A percentile compares a stretch with the other conserved stretches of the same genome.
phyloP scores from a whole-genome alignment of 2,329 filamentous ascomycete genomes.

The Verruconis gallopava region DNA sequence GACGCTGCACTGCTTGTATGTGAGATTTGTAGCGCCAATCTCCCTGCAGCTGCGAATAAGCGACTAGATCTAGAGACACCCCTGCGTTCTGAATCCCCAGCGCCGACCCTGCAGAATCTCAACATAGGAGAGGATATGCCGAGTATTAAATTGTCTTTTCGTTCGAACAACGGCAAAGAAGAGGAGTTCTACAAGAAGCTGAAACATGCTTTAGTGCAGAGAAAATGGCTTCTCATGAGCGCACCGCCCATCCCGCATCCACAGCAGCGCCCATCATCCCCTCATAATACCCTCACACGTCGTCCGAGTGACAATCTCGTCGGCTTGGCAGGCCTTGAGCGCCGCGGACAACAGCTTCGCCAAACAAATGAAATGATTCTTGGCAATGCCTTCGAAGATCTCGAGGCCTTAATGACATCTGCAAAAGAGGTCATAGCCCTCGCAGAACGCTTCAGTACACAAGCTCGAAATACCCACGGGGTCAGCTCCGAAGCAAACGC shows the following conservation, averaged over 20 bases:
- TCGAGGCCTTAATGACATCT: conserved; percentile 93
- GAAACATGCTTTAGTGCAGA: conserved; percentile 75
- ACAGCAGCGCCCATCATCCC: conserved; percentile 21
- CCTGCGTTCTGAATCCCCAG: conserved; percentile 45
- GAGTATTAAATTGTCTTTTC: conserved; percentile 83
- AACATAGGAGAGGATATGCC: conserved; percentile 49
- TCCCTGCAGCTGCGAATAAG: conserved; percentile 41
- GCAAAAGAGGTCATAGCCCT: conserved; percentile 92
- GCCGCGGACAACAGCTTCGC: conserved; percentile 67
- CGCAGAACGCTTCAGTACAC: conserved; percentile 72
- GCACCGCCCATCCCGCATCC: conserved; percentile 75
- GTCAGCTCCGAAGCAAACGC: conserved; percentile 55
- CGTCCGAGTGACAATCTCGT: conserved; percentile 44
- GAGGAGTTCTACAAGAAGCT: conserved; percentile 82
- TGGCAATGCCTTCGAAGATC: conserved; percentile 85
- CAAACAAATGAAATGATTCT: conserved; percentile 92
- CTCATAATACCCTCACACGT: conserved; percentile 19
- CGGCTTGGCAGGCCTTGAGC: conserved; percentile 85
- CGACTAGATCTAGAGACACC: conserved; percentile 24
- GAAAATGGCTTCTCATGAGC: conserved; percentile 87
- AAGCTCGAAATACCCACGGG: conserved; percentile 39
- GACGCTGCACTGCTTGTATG: conserved; percentile 76
- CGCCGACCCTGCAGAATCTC: conserved; percentile 44
- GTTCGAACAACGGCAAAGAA: conserved; percentile 59
- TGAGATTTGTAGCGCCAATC: conserved; percentile 77